Evolutionary conservation across 2,329 filamentous ascomycete species (phyloP).

Genomic region (Curvularia lunata): DNA sequence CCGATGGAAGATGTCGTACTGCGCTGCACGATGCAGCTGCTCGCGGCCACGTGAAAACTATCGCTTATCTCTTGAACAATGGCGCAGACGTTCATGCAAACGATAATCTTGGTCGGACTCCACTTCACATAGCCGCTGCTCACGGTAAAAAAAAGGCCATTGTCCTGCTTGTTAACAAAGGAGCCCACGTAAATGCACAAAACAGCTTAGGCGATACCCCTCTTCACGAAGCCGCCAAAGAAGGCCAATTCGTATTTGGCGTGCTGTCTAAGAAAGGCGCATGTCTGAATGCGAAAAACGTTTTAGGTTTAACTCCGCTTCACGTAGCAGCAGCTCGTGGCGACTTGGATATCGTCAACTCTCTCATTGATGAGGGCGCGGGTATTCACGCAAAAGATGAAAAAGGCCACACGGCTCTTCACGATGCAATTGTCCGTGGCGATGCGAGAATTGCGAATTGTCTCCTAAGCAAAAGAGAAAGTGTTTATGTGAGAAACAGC

Average conservation of each 20-base stretch:
- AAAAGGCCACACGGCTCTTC: not conserved
- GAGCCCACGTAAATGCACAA: not conserved
- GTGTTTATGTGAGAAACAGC: not conserved
- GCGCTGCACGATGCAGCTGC: not conserved
- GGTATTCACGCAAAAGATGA: not conserved
- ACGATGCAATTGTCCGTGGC: not conserved
- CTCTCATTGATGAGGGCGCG: not conserved
- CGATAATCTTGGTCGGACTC: not conserved
- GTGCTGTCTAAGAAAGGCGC: not conserved
- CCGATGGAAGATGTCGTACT: not conserved
- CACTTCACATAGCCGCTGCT: not conserved
- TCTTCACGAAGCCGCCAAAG: not conserved
- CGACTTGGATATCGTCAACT: not conserved
- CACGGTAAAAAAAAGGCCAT: not conserved
- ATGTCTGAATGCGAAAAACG: not conserved
- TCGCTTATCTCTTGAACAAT: not conserved
- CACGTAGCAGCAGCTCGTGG: not conserved
- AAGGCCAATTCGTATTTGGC: not conserved
- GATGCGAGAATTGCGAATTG: not conserved
- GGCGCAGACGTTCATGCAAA: not conserved
- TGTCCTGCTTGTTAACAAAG: not conserved
- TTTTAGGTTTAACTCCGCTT: not conserved
- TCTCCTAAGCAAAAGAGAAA: not conserved
- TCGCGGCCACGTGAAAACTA: not conserved
- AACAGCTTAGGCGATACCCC: not conserved